phyloP scores from a whole-genome alignment of 1,284 basidiomycete species.

The Marasmius tenuissimus region DNA sequence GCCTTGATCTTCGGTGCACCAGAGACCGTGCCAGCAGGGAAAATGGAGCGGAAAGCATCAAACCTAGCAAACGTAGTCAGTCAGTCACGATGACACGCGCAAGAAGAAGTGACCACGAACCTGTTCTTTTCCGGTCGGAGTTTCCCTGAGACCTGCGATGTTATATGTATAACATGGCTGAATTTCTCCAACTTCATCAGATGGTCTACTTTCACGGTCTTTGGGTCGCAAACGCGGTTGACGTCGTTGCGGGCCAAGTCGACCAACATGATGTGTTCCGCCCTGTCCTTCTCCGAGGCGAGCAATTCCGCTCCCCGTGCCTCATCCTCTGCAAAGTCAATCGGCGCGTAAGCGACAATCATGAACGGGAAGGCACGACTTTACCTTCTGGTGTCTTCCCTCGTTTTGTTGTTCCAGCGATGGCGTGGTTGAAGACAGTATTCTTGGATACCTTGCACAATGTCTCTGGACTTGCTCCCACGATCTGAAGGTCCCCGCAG shows the following conservation, averaged over 20 bases:
- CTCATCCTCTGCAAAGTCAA: constrained; percentile 74
- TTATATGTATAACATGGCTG: constrained; percentile 97
- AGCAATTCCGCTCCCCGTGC: constrained; percentile 73
- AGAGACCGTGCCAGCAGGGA: constrained; percentile 99
- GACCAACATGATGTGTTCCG: constrained; percentile 99
- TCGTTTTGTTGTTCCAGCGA: constrained; percentile 92
- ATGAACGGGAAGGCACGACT: constrained; percentile 20
- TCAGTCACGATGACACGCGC: not conserved
- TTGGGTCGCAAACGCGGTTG: constrained; percentile 94
- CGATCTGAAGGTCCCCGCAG: constrained; percentile 89
- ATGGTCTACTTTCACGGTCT: constrained; percentile 94
- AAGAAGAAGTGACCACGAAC: constrained; percentile 37
- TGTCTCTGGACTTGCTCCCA: constrained; percentile 97
- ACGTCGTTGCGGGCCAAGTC: constrained; percentile 99
- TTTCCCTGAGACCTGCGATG: constrained; percentile 90
- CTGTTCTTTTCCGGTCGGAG: constrained; percentile 84
- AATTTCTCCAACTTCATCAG: constrained; percentile 96
- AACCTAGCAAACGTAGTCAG: constrained; percentile 55
- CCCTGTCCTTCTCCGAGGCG: constrained; percentile 90
- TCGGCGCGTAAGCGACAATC: constrained; percentile 8
- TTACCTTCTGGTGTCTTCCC: constrained; percentile 83
- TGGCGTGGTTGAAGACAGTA: constrained; percentile 96
- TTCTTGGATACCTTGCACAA: constrained; percentile 93
- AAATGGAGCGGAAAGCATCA: constrained; percentile 98
- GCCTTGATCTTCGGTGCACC: constrained; percentile 99